Base-by-base conservation (phyloP, 2,329 filamentous ascomycete species). In the Ophiostoma australiae region DNA sequence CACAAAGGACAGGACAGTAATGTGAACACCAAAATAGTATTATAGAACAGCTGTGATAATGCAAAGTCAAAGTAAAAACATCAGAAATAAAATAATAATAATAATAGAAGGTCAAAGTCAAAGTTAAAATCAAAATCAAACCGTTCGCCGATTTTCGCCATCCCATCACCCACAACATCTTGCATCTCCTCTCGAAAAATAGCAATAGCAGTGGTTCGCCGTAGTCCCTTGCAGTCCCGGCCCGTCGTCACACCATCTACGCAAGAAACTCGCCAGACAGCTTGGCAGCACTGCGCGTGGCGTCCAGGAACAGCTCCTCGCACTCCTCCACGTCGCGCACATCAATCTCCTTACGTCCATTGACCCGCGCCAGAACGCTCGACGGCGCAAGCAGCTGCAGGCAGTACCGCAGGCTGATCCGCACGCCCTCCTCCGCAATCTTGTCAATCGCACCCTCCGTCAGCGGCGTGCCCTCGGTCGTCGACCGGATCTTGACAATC, bases 371-470 rank as follows among this genome's bases (percentile, higher is more conserved):
- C 77, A 98, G 86, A 80, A 98, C 97, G 80, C 91, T 77, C 78
- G 76, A 63, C 39, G 37, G 67, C 65, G 93, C 92, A 76, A 99
- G 84, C 75, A 99, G 82, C 82, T 98, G 95, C 78, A 99, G 83
- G 75, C 94, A 94, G 82, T 99, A 99, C 75, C 95, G 85, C 81
- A 99, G 81, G 79, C 92, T 96, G 78, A 97, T 93, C 76, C 90
- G 91, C 77, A 92, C 92, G 75, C 95, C 95, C 76, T 97, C 90
- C 77, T 91, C 88, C 61, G 93, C 88, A 76, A 99, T 89, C 82
- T 92, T 95, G 76, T 95, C 91, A 72, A 98, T 86, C 35, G 95
- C 95, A 27, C 89, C 87, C 68, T 96, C 92, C 58, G 88, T 89
- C 75, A 98, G 89, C 73, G 87, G 85, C 65, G 97, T 88, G 68